A percentile compares a stretch with the other conserved stretches of the same genome.
Conservation (phyloP, 148 eudicot species). For the Chenopodium formosanum region DNA sequence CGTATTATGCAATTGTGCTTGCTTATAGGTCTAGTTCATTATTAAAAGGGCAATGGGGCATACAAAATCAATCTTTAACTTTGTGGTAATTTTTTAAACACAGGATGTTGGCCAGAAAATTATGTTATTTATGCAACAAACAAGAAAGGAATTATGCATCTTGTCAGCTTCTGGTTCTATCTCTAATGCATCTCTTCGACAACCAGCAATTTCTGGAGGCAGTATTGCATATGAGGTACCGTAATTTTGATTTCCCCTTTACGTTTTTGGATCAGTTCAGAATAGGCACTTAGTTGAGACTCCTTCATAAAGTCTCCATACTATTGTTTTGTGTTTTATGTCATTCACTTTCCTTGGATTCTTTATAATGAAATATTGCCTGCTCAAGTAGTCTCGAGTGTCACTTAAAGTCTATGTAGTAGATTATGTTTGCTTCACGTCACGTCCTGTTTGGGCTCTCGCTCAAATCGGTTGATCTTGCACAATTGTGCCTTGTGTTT, state of each 20-base stretch:
- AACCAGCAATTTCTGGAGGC: constrained; percentile 78
- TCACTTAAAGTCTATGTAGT: not conserved
- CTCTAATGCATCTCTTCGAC: constrained; percentile 64
- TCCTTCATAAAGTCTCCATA: not conserved
- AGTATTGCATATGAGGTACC: constrained; percentile 70
- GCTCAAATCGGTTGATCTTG: not conserved
- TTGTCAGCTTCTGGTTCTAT: constrained; percentile 88
- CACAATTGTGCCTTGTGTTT: not conserved
- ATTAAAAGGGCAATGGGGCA: not conserved
- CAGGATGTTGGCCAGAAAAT: constrained; percentile 83
- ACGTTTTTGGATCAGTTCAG: not conserved
- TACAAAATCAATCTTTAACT: not conserved
- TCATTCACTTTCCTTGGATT: not conserved
- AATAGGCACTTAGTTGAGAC: not conserved
- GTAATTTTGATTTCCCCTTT: not conserved
- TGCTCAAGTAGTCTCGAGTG: not conserved
- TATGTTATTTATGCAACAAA: constrained; percentile 69
- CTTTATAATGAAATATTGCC: too few species aligned
- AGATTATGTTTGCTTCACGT: not conserved
- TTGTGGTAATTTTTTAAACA: constrained; percentile 8
- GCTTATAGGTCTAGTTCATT: not conserved
- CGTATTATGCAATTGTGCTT: not conserved
- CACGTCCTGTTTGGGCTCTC: too few species aligned
- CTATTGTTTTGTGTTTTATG: not conserved
- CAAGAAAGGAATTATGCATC: constrained; percentile 65